phyloP scores from a whole-genome alignment of 208 protist species.

The Blastocrithidia nonstop region DNA sequence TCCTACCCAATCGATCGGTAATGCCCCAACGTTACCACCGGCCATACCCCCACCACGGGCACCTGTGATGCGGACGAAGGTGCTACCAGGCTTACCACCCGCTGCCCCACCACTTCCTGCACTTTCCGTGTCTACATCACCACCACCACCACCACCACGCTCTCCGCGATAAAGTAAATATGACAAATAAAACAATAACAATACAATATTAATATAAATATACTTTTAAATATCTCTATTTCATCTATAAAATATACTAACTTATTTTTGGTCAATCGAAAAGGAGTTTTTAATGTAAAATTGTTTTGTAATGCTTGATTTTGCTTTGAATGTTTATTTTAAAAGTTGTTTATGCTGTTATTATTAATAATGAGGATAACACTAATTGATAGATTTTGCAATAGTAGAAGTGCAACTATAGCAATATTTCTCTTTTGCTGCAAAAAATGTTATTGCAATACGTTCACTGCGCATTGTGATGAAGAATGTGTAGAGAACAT shows the following conservation, averaged over 20 bases:
- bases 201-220: background rate
- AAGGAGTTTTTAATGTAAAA: no score
- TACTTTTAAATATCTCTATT: background rate
- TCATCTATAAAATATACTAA: background rate
- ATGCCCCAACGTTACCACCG: slow-evolving; percentile 19
- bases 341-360: background rate
- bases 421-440: no score
- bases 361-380: background rate
- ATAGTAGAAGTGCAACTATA: no score
- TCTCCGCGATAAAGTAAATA: slow-evolving; percentile 19
- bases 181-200: background rate
- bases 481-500: no score
- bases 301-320: no score
- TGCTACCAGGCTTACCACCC: slow-evolving; percentile 45
- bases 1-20: slow-evolving; percentile 32
- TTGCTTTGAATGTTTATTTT: slow-evolving; percentile 3
- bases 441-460: no score
- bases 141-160: slow-evolving; percentile 8
- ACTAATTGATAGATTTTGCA: background rate
- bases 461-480: no score
- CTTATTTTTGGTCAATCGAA: no score
- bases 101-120: slow-evolving; percentile 23
- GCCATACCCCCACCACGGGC: slow-evolving; percentile 63
- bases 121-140: no score
- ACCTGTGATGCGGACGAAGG: slow-evolving; percentile 28